A percentile compares a stretch with the other conserved stretches of the same genome.
Conservation (phyloP, 371 early-diverging fungal species). For the Mortierella sp. region DNA sequence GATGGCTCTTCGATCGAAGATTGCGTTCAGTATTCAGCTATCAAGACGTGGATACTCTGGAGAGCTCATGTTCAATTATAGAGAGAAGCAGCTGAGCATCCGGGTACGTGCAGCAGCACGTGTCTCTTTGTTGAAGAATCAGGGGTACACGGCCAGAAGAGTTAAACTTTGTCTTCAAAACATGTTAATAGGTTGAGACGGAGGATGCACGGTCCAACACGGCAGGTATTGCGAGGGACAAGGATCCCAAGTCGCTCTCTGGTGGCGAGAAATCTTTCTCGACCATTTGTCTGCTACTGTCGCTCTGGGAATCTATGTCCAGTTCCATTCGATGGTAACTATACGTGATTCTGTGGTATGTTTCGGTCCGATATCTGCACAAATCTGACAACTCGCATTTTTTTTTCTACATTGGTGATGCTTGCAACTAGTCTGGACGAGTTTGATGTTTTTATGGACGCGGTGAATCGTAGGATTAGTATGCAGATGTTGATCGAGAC, state of each 20-base stretch:
- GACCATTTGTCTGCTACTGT: conserved; percentile 94
- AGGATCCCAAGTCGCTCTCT: conserved; percentile 91
- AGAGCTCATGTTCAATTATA: conserved; percentile 85
- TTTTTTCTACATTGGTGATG: neutral
- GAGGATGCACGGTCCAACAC: conserved; percentile 48
- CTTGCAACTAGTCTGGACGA: conserved; percentile 87
- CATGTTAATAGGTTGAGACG: conserved; percentile 52
- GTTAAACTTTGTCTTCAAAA: neutral
- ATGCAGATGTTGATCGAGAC: conserved; percentile 91
- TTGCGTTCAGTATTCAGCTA: conserved; percentile 79
- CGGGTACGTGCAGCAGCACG: conserved; percentile 66
- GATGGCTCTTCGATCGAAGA: conserved; percentile 78
- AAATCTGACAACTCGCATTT: neutral
- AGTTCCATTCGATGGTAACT: conserved; percentile 91
- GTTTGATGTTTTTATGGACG: conserved; percentile 99
- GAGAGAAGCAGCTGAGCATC: conserved; percentile 73
- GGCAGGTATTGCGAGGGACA: conserved; percentile 61
- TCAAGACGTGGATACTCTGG: conserved; percentile 91
- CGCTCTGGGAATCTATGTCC: conserved; percentile 97
- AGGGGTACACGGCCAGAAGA: conserved; percentile 1
- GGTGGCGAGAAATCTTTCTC: conserved; percentile 99
- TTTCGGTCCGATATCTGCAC: too few species aligned
- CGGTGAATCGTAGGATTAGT: conserved; percentile 92
- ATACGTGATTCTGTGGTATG: too few species aligned
- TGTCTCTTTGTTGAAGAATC: too few species aligned